Percentiles rank a stretch among this genome's conserved stretches.
Conservation (phyloP, 192 early-diverging fungal genomes). For the Geosiphon pyriformis region DNA sequence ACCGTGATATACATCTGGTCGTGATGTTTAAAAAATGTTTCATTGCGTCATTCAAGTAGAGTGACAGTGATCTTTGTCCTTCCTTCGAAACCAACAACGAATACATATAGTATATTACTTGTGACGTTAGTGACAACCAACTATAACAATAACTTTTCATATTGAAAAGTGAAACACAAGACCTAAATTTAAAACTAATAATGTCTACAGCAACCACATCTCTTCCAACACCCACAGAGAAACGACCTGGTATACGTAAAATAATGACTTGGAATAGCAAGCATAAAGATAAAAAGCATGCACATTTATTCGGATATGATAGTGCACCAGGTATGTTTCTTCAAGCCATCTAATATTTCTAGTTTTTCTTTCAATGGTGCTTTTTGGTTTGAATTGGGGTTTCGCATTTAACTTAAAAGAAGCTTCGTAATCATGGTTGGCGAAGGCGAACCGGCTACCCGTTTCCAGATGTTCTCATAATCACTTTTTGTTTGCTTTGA, state of each 20-base stretch:
- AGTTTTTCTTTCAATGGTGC: not conserved
- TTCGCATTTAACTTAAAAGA: not conserved
- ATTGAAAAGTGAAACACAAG: too few relatives aligned
- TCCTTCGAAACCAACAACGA: too few relatives aligned
- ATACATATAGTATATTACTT: too few relatives aligned
- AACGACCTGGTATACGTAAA: conserved; percentile 16
- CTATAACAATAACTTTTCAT: too few relatives aligned
- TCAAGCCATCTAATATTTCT: not conserved
- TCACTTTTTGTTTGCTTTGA: not conserved
- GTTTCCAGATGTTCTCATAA: not conserved
- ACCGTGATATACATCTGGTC: too few relatives aligned
- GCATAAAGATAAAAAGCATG: conserved; percentile 8
- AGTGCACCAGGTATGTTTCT: conserved; percentile 21
- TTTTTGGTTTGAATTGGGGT: not conserved
- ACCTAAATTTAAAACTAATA: too few relatives aligned
- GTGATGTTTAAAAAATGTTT: too few relatives aligned
- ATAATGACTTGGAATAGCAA: conserved; percentile 23
- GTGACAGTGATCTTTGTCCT: too few relatives aligned
- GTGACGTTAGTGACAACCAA: too few relatives aligned
- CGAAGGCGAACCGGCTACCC: not conserved
- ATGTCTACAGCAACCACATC: conserved; percentile 10
- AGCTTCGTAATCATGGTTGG: not conserved
- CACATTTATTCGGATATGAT: conserved; percentile 11
- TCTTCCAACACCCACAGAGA: not conserved
- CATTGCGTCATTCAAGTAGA: too few relatives aligned